Percentiles rank a stretch among this genome's conserved stretches.
Conservation (phyloP, 2,329 filamentous ascomycete genomes). For the Colletotrichum filicis region DNA sequence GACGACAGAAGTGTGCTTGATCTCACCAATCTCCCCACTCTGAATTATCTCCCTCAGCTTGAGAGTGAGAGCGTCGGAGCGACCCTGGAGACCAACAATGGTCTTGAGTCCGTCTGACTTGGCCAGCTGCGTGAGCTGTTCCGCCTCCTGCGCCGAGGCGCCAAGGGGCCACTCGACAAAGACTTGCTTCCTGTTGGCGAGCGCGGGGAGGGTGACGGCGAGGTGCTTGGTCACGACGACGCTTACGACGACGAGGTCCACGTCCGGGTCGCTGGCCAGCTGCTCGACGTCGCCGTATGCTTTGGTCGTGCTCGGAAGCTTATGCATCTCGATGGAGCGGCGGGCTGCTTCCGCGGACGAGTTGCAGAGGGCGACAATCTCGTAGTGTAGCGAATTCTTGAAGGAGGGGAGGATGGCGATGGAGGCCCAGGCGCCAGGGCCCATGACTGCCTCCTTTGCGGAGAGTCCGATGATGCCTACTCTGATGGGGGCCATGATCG, state of each 20-base stretch:
- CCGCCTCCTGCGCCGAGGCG: constrained; percentile 50
- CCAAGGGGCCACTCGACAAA: constrained; percentile 70
- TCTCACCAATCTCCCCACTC: constrained; percentile 50
- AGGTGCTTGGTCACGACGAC: constrained; percentile 66
- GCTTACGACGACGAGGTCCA: constrained; percentile 66
- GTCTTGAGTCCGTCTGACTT: constrained; percentile 52
- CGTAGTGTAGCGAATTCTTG: constrained; percentile 52
- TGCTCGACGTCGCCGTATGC: constrained; percentile 62
- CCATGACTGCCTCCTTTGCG: constrained; percentile 55
- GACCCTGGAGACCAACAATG: constrained; percentile 59
- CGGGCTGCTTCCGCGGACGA: constrained; percentile 56
- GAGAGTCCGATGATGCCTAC: constrained; percentile 70
- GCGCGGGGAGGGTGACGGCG: constrained; percentile 54
- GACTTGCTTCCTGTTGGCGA: constrained; percentile 62
- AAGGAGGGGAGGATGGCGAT: constrained; percentile 67
- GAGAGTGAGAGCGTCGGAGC: constrained; percentile 49
- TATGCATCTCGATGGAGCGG: constrained; percentile 54
- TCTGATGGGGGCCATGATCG: constrained; percentile 54
- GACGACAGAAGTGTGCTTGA: not conserved
- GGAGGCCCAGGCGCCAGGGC: constrained; percentile 63
- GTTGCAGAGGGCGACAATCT: constrained; percentile 65
- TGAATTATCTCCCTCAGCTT: constrained; percentile 55
- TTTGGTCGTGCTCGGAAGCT: constrained; percentile 52
- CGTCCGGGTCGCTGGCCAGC: constrained; percentile 58
- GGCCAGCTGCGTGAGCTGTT: constrained; percentile 54